phyloP scores from a whole-genome alignment of 768 basidiomycete genomes.

The Termitomyces bulborhizus region DNA sequence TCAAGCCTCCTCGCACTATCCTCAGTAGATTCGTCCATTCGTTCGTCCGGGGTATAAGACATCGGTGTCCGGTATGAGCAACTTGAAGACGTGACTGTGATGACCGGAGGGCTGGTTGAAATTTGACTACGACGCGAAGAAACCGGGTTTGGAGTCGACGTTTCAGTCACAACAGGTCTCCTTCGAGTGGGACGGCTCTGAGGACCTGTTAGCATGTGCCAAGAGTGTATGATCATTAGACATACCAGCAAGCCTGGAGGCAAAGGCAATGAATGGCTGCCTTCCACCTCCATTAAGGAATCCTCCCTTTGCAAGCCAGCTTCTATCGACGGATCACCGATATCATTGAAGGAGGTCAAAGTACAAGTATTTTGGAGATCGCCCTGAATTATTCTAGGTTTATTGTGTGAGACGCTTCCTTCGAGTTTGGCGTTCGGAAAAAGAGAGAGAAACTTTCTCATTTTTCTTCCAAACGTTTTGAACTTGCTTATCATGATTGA shows the following conservation, averaged over 20 bases:
- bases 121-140: neutral
- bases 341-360: neutral
- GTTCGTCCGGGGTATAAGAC: neutral
- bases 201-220: neutral
- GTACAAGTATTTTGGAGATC: neutral
- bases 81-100: slow-evolving; percentile 16
- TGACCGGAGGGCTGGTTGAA: slow-evolving; percentile 7
- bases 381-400: neutral
- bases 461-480: slow-evolving; percentile 21
- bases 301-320: neutral
- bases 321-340: neutral
- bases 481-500: slow-evolving; percentile 16
- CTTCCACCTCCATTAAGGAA: neutral
- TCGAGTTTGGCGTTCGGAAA: neutral
- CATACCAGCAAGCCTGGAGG: slow-evolving; percentile 24
- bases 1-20: neutral
- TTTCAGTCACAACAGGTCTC: slow-evolving; percentile 12
- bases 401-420: neutral
- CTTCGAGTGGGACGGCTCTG: slow-evolving; percentile 11
- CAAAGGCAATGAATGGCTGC: slow-evolving; percentile 7
- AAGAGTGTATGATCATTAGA: neutral
- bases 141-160: slow-evolving; percentile 9
- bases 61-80: slow-evolving; percentile 7
- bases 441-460: slow-evolving; percentile 20
- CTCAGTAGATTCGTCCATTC: neutral